These are phyloP conservation scores for Pelargonium myrrhifolium DNA, from an alignment of 441 rosid species.

Conservation along the genomic window DNA sequence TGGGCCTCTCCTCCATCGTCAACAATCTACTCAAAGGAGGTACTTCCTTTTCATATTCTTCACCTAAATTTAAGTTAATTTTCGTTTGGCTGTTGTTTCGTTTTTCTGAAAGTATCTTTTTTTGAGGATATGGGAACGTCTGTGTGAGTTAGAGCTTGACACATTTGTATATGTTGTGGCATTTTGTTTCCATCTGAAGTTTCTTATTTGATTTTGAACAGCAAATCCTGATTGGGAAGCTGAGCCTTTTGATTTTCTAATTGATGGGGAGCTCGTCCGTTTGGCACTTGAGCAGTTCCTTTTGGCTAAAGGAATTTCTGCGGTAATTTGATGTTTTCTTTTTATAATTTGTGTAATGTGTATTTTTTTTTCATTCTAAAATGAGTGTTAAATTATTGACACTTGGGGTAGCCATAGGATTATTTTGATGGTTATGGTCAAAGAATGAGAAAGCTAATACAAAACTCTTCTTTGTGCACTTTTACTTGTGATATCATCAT, in stretches of 20 bases:
- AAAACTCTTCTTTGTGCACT: too few species aligned
- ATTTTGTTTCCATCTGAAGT: background rate
- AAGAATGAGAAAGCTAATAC: too few species aligned
- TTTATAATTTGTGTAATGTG: background rate
- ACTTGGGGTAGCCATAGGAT: too few species aligned
- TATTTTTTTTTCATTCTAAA: background rate
- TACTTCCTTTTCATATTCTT: too few species aligned
- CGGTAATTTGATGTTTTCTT: constrained; percentile 36
- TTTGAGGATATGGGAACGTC: too few species aligned
- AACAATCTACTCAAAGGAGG: constrained; percentile 65
- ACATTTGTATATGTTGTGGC: too few species aligned
- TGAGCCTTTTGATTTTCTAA: constrained; percentile 84
- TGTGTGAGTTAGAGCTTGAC: background rate
- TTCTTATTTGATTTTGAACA: constrained; percentile 24
- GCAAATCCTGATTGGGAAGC: constrained; percentile 60
- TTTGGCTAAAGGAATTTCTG: constrained; percentile 83
- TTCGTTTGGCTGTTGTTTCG: too few species aligned
- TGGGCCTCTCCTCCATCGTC: constrained; percentile 77
- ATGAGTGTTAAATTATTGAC: too few species aligned
- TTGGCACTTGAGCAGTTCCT: constrained; percentile 83
- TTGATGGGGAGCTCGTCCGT: constrained; percentile 87
- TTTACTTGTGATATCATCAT: too few species aligned
- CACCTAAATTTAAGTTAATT: too few species aligned
- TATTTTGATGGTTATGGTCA: too few species aligned
- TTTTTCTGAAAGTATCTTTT: background rate